phyloP scores from a whole-genome alignment of 129 eudicot species.

The Artemisia annua region DNA sequence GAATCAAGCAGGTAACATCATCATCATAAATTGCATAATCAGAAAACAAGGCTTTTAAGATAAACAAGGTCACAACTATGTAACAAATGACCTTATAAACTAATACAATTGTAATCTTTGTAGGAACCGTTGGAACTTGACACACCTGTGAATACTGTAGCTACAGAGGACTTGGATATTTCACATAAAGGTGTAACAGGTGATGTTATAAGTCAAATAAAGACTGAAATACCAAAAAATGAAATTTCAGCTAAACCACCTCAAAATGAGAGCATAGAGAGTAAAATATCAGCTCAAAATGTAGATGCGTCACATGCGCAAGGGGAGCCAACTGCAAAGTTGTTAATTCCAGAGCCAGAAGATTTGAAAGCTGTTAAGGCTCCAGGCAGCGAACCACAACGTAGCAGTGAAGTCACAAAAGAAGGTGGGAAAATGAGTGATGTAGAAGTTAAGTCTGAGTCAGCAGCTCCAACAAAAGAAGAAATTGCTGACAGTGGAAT shows the following conservation, averaged over 20 bases:
- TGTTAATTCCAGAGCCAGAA: slow-evolving; percentile 21
- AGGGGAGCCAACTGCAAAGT: slow-evolving; percentile 22
- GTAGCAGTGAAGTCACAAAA: slow-evolving; percentile 23
- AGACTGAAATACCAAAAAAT: slow-evolving; percentile 16
- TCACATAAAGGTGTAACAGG: slow-evolving; percentile 18
- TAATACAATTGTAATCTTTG: slow-evolving; percentile 16
- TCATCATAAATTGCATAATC: not conserved
- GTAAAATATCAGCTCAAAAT: not conserved
- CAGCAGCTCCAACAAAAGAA: slow-evolving; percentile 31
- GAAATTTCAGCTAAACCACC: slow-evolving; percentile 22
- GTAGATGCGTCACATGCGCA: slow-evolving; percentile 22
- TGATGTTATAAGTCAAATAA: slow-evolving; percentile 28
- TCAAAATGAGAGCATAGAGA: slow-evolving; percentile 24
- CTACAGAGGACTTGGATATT: slow-evolving; percentile 28
- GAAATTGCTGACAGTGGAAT: slow-evolving; percentile 31
- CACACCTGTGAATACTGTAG: slow-evolving; percentile 25
- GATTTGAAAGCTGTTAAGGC: slow-evolving; percentile 13
- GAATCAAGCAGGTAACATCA: slow-evolving; percentile 22
- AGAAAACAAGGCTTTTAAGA: not conserved
- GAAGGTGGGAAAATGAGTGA: slow-evolving; percentile 25
- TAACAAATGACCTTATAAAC: not conserved
- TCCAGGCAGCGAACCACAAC: slow-evolving; percentile 30
- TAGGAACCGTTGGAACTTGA: slow-evolving; percentile 34
- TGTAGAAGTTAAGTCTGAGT: slow-evolving; percentile 31
- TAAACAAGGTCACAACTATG: not conserved